phyloP scores from a whole-genome alignment of 1,284 basidiomycete species.

The Apiotrichum laibachii region DNA sequence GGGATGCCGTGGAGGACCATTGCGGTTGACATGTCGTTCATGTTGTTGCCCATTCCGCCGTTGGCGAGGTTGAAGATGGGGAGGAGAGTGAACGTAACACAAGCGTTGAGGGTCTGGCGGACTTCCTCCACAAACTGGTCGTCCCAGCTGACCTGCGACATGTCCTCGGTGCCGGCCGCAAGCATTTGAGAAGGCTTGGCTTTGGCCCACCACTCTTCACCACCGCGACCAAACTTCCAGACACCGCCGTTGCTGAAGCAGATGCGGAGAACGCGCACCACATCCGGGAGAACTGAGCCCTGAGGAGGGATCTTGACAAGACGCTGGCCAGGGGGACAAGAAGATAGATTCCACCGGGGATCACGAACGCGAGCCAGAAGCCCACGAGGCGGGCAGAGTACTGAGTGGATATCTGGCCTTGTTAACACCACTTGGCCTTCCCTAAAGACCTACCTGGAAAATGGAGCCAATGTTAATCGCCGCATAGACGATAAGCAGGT shows the following conservation, averaged over 20 bases:
- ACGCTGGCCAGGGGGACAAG: constrained; percentile 47
- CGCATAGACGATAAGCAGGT: constrained; percentile 44
- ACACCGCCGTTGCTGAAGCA: constrained; percentile 34
- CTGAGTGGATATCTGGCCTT: constrained; percentile 32
- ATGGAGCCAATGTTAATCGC: constrained; percentile 50
- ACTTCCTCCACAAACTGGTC: constrained; percentile 56
- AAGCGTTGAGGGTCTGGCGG: constrained; percentile 52
- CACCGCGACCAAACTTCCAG: constrained; percentile 24
- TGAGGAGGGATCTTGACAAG: constrained; percentile 50
- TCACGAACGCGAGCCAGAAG: constrained; percentile 54
- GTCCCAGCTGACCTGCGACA: constrained; percentile 52
- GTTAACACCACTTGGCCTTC: constrained; percentile 27
- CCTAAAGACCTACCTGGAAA: constrained; percentile 24
- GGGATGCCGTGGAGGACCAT: constrained; percentile 54
- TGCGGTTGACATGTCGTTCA: constrained; percentile 50
- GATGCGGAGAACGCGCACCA: constrained; percentile 35
- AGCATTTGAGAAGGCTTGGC: constrained; percentile 51
- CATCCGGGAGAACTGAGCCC: constrained; percentile 53
- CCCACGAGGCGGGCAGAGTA: constrained; percentile 48
- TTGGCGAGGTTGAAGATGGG: constrained; percentile 55
- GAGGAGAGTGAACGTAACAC: constrained; percentile 53
- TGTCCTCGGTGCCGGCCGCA: constrained; percentile 36
- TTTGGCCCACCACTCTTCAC: constrained; percentile 51
- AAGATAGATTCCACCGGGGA: constrained; percentile 54
- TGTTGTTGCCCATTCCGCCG: constrained; percentile 30